These are phyloP conservation scores for Nicotiana knightiana DNA, from an alignment of 257 asterid genomes.

Conservation along the genomic window DNA sequence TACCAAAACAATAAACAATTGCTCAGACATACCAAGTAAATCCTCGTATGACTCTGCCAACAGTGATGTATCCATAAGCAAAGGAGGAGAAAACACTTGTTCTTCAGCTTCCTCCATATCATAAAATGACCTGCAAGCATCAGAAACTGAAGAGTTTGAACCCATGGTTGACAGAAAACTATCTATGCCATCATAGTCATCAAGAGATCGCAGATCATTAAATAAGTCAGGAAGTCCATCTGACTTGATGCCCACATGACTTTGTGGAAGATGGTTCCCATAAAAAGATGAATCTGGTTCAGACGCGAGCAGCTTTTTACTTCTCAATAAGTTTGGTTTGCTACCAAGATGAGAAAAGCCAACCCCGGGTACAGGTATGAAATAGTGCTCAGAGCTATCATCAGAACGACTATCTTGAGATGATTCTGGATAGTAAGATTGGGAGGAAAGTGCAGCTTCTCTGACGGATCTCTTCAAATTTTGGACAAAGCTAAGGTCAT, in stretches of 20 bases:
- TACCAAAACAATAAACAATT: not conserved
- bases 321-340: constrained; percentile 43
- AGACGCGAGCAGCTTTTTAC: constrained; percentile 44
- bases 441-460: constrained; percentile 86
- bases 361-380: constrained; percentile 69
- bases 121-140: constrained; percentile 66
- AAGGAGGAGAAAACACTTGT: constrained; percentile 94
- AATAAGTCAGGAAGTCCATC: constrained; percentile 49
- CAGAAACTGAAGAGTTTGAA: constrained; percentile 72
- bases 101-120: constrained; percentile 70
- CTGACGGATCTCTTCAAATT: constrained; percentile 88
- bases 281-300: constrained; percentile 57
- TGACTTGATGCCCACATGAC: constrained; percentile 48
- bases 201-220: constrained; percentile 64
- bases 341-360: constrained; percentile 47
- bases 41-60: constrained; percentile 82
- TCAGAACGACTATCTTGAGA: constrained; percentile 80
- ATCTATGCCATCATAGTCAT: constrained; percentile 45
- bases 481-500: constrained; percentile 58
- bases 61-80: constrained; percentile 72
- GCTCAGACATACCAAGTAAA: constrained; percentile 65
- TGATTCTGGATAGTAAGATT: constrained; percentile 47
- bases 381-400: constrained; percentile 87
- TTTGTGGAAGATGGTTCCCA: constrained; percentile 36
- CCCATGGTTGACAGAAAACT: constrained; percentile 73